Conservation (phyloP, 257 asterid genomes). For the Fraxinus quadrangulata region DNA sequence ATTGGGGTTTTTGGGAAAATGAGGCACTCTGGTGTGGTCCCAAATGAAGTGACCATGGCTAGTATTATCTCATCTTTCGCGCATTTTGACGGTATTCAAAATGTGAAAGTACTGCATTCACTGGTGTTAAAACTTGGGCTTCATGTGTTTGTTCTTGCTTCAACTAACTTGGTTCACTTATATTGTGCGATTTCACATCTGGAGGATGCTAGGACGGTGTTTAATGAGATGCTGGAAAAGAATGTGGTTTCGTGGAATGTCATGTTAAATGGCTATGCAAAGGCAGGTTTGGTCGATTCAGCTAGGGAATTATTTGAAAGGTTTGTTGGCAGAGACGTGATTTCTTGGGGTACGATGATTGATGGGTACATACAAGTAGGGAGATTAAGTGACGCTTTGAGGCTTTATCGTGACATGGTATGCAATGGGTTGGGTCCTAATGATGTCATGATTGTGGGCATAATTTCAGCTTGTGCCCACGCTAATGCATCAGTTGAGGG, state of each 20-base stretch:
- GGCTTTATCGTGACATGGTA: conserved; percentile 58
- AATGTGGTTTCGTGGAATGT: conserved; percentile 86
- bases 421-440: conserved; percentile 57
- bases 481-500: conserved; percentile 52
- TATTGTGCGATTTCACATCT: conserved; percentile 48
- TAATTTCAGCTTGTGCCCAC: conserved; percentile 70
- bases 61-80: conserved; percentile 63
- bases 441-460: conserved; percentile 82
- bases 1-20: conserved; percentile 59
- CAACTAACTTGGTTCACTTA: conserved; percentile 73
- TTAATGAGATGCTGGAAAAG: conserved; percentile 54
- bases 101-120: conserved; percentile 62
- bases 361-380: conserved; percentile 69
- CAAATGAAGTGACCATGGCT: conserved; percentile 80
- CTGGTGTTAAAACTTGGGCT: conserved; percentile 75
- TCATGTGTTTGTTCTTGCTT: conserved; percentile 47
- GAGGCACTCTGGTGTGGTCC: conserved; percentile 60
- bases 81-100: conserved; percentile 41
- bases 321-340: conserved; percentile 64
- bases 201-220: conserved; percentile 51
- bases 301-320: conserved; percentile 62
- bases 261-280: conserved; percentile 85
- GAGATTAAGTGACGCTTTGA: conserved; percentile 61
- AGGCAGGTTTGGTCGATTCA: conserved; percentile 55
- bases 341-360: conserved; percentile 90